phyloP scores from a whole-genome alignment of 768 basidiomycete species.

The Psilocybe cubensis region DNA sequence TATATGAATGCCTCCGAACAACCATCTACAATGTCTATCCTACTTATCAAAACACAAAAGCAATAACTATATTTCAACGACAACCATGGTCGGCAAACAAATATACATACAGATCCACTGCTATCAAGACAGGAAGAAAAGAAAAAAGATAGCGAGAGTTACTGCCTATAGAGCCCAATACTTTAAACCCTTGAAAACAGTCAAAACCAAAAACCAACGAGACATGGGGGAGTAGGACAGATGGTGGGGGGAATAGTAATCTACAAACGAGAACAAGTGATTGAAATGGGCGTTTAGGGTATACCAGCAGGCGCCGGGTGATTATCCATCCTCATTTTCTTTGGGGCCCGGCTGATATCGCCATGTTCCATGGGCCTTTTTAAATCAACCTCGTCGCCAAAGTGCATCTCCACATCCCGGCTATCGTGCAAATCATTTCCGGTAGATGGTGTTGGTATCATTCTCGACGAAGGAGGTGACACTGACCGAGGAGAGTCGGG shows the following conservation, averaged over 20 bases:
- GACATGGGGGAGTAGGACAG: constrained; percentile 26
- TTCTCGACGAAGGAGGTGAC: constrained; percentile 61
- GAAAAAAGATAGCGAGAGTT: constrained; percentile 22
- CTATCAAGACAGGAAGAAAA: constrained; percentile 16
- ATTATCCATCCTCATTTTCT: constrained; percentile 76
- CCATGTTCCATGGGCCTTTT: constrained; percentile 63
- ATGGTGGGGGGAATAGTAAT: constrained; percentile 28
- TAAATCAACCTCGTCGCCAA: constrained; percentile 56
- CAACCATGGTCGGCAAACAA: constrained; percentile 15
- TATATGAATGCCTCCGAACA: constrained; percentile 15
- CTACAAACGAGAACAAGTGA: constrained; percentile 33
- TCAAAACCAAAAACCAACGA: constrained; percentile 29
- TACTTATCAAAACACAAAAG: constrained; percentile 16
- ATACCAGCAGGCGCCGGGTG: constrained; percentile 48
- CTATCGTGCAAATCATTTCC: constrained; percentile 39
- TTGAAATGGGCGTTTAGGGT: constrained; percentile 50
- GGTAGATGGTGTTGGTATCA: constrained; percentile 53
- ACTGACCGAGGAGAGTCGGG: constrained; percentile 48
- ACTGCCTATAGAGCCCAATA: constrained; percentile 29
- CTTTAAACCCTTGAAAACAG: constrained; percentile 27
- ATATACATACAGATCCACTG: constrained; percentile 33
- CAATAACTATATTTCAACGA: constrained; percentile 18
- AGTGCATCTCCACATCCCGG: constrained; percentile 43
- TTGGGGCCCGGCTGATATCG: constrained; percentile 54
- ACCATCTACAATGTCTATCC: constrained; percentile 16